phyloP scores from a whole-genome alignment of 768 basidiomycete species.

The Omphalotus guepiniiformis region DNA sequence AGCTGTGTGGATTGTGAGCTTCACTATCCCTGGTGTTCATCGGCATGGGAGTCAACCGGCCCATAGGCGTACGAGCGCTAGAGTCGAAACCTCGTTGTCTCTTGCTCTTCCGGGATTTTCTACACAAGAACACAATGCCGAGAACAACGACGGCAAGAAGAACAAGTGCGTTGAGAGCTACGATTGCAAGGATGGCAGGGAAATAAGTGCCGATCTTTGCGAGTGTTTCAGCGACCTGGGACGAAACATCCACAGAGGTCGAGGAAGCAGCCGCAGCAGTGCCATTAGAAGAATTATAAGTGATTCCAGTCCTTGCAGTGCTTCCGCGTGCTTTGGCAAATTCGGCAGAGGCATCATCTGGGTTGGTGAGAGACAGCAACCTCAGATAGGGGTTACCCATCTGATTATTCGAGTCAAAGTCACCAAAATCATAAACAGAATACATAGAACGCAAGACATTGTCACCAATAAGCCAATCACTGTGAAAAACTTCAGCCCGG shows the following conservation, averaged over 20 bases:
- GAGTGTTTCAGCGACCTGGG: conserved; percentile 54
- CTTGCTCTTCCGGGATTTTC: conserved; percentile 30
- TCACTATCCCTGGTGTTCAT: conserved; percentile 42
- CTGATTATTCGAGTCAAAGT: conserved; percentile 57
- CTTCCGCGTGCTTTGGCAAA: conserved; percentile 70
- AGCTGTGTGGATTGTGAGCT: conserved; percentile 38
- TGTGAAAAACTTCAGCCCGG: conserved; percentile 23
- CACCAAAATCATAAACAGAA: conserved; percentile 81
- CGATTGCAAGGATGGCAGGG: conserved; percentile 70
- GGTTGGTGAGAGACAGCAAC: conserved; percentile 64
- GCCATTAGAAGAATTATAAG: conserved; percentile 51
- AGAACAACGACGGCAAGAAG: conserved; percentile 52
- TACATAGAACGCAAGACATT: conserved; percentile 82
- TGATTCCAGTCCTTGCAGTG: conserved; percentile 59
- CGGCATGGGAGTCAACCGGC: conserved; percentile 55
- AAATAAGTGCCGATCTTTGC: conserved; percentile 61
- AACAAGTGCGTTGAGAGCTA: conserved; percentile 74
- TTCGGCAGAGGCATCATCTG: conserved; percentile 63
- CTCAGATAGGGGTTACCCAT: conserved; percentile 80
- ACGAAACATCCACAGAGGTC: conserved; percentile 49
- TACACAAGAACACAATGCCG: conserved; percentile 52
- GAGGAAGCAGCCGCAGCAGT: conserved; percentile 34
- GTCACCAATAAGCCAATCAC: conserved; percentile 82
- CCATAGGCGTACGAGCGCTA: conserved; percentile 29
- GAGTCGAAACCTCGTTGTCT: conserved; percentile 11